Percentiles rank a stretch among this genome's conserved stretches.
These are phyloP conservation scores for Dryadomyces quercus-mongolicae DNA, from an alignment of 2,329 filamentous ascomycete genomes.

Conservation along the genomic window DNA sequence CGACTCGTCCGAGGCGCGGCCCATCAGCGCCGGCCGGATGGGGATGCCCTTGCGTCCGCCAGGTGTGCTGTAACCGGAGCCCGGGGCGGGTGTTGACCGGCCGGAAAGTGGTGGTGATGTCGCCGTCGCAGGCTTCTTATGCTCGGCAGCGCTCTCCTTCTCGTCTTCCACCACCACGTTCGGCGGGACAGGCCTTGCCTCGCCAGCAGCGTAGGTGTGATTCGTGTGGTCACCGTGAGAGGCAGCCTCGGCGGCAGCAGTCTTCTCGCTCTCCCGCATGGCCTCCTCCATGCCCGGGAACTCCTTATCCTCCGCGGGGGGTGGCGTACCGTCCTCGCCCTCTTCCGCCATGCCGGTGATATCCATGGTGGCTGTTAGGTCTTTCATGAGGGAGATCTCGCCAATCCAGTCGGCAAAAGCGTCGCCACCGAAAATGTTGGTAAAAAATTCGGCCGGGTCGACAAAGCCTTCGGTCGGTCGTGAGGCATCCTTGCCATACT, in stretches of 20 bases:
- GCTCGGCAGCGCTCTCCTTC: constrained; percentile 16
- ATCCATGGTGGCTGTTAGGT: constrained; percentile 95
- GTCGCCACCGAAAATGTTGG: constrained; percentile 94
- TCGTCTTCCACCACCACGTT: constrained; percentile 27
- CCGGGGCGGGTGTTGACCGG: constrained; percentile 14
- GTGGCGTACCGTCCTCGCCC: constrained; percentile 29
- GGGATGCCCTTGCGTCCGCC: constrained; percentile 42
- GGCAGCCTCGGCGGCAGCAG: constrained; percentile 18
- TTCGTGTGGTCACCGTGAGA: background rate
- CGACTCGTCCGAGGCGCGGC: constrained; percentile 68
- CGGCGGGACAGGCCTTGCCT: constrained; percentile 13
- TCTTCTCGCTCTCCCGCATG: constrained; percentile 41
- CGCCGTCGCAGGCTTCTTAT: background rate
- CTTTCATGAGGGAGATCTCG: constrained; percentile 97
- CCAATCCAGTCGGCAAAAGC: constrained; percentile 95
- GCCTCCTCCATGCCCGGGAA: constrained; percentile 46
- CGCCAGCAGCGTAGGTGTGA: background rate
- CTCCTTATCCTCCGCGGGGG: constrained; percentile 34
- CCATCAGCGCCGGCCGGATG: constrained; percentile 76
- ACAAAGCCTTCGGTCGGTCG: constrained; percentile 86
- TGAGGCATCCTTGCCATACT: constrained; percentile 90
- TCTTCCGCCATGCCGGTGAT: constrained; percentile 76
- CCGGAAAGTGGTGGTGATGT: background rate
- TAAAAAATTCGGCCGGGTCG: constrained; percentile 95
- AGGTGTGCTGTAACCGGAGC: constrained; percentile 27